Base-by-base conservation (phyloP, 805 yeast species). In the Lachancea kluyveri region DNA sequence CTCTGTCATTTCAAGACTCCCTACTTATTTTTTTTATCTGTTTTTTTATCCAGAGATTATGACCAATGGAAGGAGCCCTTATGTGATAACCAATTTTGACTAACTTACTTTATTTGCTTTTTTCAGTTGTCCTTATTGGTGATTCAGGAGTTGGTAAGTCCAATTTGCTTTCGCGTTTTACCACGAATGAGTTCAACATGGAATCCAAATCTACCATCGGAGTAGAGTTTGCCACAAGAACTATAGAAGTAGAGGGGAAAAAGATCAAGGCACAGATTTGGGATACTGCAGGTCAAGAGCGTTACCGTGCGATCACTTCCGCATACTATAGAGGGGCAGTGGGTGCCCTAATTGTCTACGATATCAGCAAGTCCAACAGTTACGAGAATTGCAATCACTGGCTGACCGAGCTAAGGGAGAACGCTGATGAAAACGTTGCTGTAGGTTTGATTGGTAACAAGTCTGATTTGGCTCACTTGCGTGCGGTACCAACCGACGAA, bases 211-310 rank as follows among this genome's bases (percentile, higher is more conserved):
- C 94, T 33, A 90, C 98, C 17, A 90, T 90, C 54, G 98, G 98
- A 28, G 98, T 92, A 31, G 98, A 92, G 62, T 90, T 90, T 65
- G 97, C 97, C 26, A 92, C 97, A 14, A 74, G 96, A 59, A 88
- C 96, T 3, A 77, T 92, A 35, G 90, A 82, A 50, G 78, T 83
- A 41, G 90, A 82, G 44, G 87, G 86, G 25, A 82, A 81, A 52
- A 65, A 85, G 55, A 80, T 84, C 46, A 85, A 84, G 59, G 90
- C 94, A 4, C 94, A 86, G 62, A 80, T 87, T 47, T 90, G 98
- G 98, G 98, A 90, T 62, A 90, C 98, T 21, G 98, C 98, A 2
- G 98, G 98, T 40, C 98, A 90, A 67, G 98, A 90, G 62, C 77
- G 98, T 60, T 90, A 92, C 68, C 77, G 98, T 50, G 97, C 98